Conservation (phyloP, 768 basidiomycete genomes). For the Psilocybe cubensis region DNA sequence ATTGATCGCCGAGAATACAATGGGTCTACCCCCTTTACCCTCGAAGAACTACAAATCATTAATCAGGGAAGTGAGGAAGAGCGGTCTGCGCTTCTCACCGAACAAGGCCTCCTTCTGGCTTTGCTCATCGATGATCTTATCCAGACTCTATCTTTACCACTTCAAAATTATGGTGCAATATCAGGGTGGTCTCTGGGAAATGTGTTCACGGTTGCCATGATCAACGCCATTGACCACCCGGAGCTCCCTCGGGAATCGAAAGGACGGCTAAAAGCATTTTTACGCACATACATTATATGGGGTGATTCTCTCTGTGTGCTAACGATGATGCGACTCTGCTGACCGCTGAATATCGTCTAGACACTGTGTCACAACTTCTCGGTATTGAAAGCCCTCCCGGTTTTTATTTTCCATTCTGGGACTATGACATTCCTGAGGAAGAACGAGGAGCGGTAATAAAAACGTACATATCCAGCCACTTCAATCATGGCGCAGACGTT, state of each 20-base stretch:
- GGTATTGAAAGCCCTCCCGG: neutral
- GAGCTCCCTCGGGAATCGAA: neutral
- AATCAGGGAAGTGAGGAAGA: neutral
- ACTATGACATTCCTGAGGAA: neutral
- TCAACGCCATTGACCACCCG: neutral
- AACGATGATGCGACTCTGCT: neutral
- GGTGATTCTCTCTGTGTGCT: neutral
- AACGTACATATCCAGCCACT: constrained; percentile 1
- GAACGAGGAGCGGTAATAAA: neutral
- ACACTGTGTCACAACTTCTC: neutral
- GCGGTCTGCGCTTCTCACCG: neutral
- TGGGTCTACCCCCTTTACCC: neutral
- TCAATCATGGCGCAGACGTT: neutral
- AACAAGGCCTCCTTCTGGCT: neutral
- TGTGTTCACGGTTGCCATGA: neutral
- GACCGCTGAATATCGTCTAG: neutral
- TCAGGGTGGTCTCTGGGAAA: constrained; percentile 7
- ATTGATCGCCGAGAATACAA: neutral
- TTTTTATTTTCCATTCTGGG: constrained; percentile 2
- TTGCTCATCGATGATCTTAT: neutral
- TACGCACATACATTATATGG: neutral
- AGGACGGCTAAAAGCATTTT: neutral
- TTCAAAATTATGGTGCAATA: neutral
- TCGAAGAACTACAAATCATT: neutral
- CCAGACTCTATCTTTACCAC: neutral